phyloP scores from a whole-genome alignment of 1,284 basidiomycete species.

The Naganishia cerealis region DNA sequence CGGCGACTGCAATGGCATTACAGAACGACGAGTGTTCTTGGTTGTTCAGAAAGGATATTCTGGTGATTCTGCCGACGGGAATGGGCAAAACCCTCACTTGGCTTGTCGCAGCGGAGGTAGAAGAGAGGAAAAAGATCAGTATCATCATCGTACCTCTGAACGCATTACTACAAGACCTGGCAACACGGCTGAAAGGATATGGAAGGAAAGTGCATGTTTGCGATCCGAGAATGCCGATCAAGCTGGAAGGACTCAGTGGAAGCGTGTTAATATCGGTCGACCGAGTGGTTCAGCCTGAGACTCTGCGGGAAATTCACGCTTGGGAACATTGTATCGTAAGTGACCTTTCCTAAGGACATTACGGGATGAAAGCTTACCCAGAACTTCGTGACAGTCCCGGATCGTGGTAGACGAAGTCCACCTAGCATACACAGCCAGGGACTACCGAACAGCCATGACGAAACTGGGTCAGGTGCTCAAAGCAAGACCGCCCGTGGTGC shows the following conservation, averaged over 20 bases:
- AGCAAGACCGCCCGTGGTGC: background rate
- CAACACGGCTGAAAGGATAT: background rate
- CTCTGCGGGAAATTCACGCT: too few relatives aligned
- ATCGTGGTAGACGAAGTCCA: conserved; percentile 1
- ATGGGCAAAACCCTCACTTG: conserved; percentile 2
- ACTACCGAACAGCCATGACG: background rate
- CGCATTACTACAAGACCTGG: background rate
- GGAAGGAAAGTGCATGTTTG: too few relatives aligned
- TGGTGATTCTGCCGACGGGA: background rate
- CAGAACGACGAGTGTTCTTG: too few relatives aligned
- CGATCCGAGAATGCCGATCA: too few relatives aligned
- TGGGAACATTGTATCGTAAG: too few relatives aligned
- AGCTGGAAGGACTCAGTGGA: too few relatives aligned
- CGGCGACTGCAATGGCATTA: background rate
- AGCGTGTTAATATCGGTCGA: too few relatives aligned
- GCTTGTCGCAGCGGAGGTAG: background rate
- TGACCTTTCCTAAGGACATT: too few relatives aligned
- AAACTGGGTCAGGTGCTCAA: background rate
- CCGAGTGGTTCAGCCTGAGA: too few relatives aligned
- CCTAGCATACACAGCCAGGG: background rate
- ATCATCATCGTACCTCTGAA: conserved; percentile 1
- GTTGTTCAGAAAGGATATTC: background rate
- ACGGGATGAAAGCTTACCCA: too few relatives aligned
- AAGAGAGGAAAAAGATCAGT: background rate
- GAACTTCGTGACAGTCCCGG: too few relatives aligned